Percentiles rank a stretch among this genome's conserved stretches.
Conservation (phyloP, 1,284 basidiomycete species). For the Sporisorium sorghi region DNA sequence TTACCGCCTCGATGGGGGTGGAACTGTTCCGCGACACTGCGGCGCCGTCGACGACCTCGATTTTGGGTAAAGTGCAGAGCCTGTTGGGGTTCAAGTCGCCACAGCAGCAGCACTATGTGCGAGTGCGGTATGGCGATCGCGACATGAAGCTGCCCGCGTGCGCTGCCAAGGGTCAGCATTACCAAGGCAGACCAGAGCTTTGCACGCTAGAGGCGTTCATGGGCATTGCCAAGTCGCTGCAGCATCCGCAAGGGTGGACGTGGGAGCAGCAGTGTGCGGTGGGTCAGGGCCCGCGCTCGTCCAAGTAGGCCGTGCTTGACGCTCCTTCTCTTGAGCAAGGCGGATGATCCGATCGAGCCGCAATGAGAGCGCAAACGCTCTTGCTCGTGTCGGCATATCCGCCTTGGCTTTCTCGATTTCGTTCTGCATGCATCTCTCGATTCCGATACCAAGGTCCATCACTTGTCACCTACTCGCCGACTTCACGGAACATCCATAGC, state of each 20-base stretch:
- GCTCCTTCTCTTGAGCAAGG: not conserved
- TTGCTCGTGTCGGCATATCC: not conserved
- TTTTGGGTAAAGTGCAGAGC: constrained; percentile 20
- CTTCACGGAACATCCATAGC: not conserved
- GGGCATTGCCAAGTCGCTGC: constrained; percentile 62
- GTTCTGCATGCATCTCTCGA: constrained; percentile 12
- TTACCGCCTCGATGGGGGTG: constrained; percentile 57
- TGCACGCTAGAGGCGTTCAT: constrained; percentile 79
- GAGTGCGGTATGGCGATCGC: constrained; percentile 81
- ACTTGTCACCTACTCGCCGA: constrained; percentile 5
- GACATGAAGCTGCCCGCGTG: constrained; percentile 78
- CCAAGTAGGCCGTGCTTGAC: constrained; percentile 38
- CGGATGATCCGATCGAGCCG: not conserved
- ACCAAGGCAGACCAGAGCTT: constrained; percentile 79
- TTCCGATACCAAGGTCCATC: constrained; percentile 14
- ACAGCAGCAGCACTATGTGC: constrained; percentile 71
- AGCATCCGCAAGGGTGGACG: constrained; percentile 53
- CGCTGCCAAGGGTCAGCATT: constrained; percentile 77
- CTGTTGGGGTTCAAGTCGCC: constrained; percentile 14
- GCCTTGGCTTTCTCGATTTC: not conserved
- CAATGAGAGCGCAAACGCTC: constrained; percentile 1
- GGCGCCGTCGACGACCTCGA: constrained; percentile 21
- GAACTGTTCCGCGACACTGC: constrained; percentile 60
- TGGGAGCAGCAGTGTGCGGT: constrained; percentile 62
- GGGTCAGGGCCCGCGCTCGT: constrained; percentile 44